These are phyloP conservation scores for Annona squamosa DNA, from an alignment of 164 flowering plant species.

Conservation along the genomic window DNA sequence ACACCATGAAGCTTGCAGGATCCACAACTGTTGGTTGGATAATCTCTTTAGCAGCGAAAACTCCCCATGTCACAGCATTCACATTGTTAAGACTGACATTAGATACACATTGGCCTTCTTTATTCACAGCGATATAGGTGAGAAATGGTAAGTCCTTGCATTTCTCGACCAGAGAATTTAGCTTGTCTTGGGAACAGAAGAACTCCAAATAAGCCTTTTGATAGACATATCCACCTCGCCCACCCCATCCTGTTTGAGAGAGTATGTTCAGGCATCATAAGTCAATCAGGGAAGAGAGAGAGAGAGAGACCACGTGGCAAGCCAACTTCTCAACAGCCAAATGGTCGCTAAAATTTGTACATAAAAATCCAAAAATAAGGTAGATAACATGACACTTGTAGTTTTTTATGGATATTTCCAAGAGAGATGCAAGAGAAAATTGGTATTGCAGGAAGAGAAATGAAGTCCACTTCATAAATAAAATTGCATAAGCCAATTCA, in stretches of 20 bases:
- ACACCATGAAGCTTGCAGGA: slow-evolving; percentile 74
- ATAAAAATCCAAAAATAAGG: not conserved
- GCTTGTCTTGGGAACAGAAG: slow-evolving; percentile 69
- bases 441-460: not conserved
- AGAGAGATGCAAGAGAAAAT: not conserved
- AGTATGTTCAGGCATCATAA: slow-evolving; percentile 1
- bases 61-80: slow-evolving; percentile 98
- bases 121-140: slow-evolving; percentile 79
- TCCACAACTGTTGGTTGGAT: slow-evolving; percentile 92
- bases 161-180: slow-evolving; percentile 58
- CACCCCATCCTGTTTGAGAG: slow-evolving; percentile 70
- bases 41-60: slow-evolving; percentile 84
- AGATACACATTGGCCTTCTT: slow-evolving; percentile 48
- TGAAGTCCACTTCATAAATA: no score
- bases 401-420: not conserved
- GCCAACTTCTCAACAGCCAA: not conserved
- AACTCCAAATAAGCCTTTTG: slow-evolving; percentile 92
- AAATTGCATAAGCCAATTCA: not conserved
- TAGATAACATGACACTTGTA: not conserved
- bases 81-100: slow-evolving; percentile 42
- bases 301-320: not conserved
- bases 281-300: not conserved
- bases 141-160: slow-evolving; percentile 52
- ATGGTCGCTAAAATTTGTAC: not conserved
- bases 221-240: slow-evolving; percentile 83